Conservation (phyloP, 1,284 basidiomycete species). For the Heterobasidion occidentale region DNA sequence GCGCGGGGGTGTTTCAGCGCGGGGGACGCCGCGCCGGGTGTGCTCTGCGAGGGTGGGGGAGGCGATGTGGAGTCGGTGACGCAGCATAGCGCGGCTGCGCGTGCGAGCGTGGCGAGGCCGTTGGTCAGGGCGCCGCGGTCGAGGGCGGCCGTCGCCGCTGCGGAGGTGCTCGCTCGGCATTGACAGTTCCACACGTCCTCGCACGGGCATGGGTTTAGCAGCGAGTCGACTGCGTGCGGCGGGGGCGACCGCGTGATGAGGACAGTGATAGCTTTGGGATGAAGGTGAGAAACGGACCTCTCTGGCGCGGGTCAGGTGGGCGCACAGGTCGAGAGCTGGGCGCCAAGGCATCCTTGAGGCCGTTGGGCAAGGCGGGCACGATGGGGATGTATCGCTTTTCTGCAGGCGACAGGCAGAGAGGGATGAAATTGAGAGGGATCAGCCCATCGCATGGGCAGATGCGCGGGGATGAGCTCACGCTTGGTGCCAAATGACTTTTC, state of each 20-base stretch:
- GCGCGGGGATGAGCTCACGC: conserved; percentile 30
- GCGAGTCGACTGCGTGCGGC: conserved; percentile 39
- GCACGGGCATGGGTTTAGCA: conserved; percentile 60
- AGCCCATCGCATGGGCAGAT: not conserved
- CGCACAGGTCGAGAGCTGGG: conserved; percentile 1
- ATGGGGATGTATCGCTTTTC: conserved; percentile 21
- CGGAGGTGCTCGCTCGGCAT: conserved; percentile 25
- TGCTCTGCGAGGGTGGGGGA: not conserved
- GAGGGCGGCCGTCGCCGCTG: conserved; percentile 8
- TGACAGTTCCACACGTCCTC: conserved; percentile 43
- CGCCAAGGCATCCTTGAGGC: conserved; percentile 18
- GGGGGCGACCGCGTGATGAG: not conserved
- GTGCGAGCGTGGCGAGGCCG: conserved; percentile 39
- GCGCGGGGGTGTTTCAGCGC: not conserved
- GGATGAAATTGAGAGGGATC: not conserved
- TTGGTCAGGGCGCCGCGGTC: conserved; percentile 5
- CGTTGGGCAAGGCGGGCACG: conserved; percentile 19
- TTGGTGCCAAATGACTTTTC: conserved; percentile 36
- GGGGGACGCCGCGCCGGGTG: not conserved
- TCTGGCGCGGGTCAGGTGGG: conserved; percentile 38
- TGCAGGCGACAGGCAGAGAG: conserved; percentile 7
- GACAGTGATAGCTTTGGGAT: not conserved
- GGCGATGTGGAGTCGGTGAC: not conserved
- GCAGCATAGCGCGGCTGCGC: conserved; percentile 33
- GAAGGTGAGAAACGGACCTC: conserved; percentile 29